Percentiles rank a stretch among this genome's conserved stretches.
Conservation (phyloP, 768 basidiomycete genomes). For the Crucibulum laeve region DNA sequence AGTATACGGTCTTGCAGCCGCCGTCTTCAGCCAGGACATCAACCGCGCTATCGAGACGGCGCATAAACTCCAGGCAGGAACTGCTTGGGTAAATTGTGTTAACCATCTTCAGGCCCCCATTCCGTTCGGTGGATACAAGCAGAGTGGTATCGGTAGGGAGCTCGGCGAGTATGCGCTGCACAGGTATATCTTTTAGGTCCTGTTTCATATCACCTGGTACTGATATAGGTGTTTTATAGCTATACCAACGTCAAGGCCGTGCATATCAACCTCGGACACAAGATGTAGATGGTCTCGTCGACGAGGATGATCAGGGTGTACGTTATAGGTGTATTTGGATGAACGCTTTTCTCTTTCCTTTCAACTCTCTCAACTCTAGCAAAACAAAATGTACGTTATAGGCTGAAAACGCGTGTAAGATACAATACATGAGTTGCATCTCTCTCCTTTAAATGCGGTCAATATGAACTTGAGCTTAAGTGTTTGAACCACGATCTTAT, state of each 20-base stretch:
- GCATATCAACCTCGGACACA: conserved; percentile 52
- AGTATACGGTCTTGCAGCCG: conserved; percentile 81
- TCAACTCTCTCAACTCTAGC: no score
- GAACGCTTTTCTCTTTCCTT: no score
- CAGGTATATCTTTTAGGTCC: conserved; percentile 39
- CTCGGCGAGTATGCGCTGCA: conserved; percentile 71
- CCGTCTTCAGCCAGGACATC: conserved; percentile 81
- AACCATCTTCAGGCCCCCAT: conserved; percentile 52
- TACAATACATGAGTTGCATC: no score
- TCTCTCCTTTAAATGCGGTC: no score
- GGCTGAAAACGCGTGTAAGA: no score
- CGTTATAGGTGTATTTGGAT: not conserved
- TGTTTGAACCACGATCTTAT: no score
- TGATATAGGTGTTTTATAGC: conserved; percentile 19
- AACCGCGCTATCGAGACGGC: conserved; percentile 69
- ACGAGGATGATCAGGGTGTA: not conserved
- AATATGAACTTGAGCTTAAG: no score
- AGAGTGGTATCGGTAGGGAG: conserved; percentile 78
- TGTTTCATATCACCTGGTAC: not conserved
- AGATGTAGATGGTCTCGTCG: conserved; percentile 13
- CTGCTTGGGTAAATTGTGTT: conserved; percentile 63
- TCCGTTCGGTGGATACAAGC: conserved; percentile 87
- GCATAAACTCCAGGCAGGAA: conserved; percentile 76
- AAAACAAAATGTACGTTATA: no score
- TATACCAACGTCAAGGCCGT: conserved; percentile 71